Conservation (phyloP, 2,329 filamentous ascomycete genomes). For the Colletotrichum sp. region DNA sequence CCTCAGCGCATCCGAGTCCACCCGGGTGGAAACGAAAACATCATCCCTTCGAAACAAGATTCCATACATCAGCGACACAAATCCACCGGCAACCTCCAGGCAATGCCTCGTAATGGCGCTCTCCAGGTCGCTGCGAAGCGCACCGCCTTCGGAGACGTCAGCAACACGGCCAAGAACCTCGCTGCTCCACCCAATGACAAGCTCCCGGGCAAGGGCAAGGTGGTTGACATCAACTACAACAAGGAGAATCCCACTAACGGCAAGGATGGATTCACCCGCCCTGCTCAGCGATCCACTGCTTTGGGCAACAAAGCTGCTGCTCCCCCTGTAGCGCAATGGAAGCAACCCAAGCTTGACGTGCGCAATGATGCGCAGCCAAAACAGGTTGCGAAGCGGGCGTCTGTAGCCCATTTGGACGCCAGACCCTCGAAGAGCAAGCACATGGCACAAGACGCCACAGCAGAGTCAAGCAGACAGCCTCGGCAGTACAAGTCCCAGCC, state of each 20-base stretch:
- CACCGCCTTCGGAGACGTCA: slow-evolving; percentile 82
- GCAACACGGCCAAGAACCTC: slow-evolving; percentile 63
- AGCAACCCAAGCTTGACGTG: slow-evolving; percentile 8
- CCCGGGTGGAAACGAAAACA: slow-evolving; percentile 73
- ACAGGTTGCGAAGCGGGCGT: slow-evolving; percentile 10
- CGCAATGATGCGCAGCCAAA: slow-evolving; percentile 17
- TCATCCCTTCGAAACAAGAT: slow-evolving; percentile 58
- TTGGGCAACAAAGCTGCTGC: slow-evolving; percentile 14
- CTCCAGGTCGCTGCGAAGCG: slow-evolving; percentile 75
- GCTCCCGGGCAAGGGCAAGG: slow-evolving; percentile 39
- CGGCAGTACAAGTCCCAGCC: slow-evolving; percentile 62
- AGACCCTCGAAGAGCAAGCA: slow-evolving; percentile 15
- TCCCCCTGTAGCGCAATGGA: slow-evolving; percentile 6
- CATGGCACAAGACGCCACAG: not conserved
- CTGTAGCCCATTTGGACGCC: slow-evolving; percentile 8
- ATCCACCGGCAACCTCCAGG: slow-evolving; percentile 69
- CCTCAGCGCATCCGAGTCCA: slow-evolving; percentile 49
- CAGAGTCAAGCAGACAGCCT: slow-evolving; percentile 30
- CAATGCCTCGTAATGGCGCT: slow-evolving; percentile 54
- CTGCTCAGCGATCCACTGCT: slow-evolving; percentile 23
- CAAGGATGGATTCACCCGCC: slow-evolving; percentile 24
- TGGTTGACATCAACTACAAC: slow-evolving; percentile 33
- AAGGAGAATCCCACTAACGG: slow-evolving; percentile 29
- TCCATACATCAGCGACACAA: slow-evolving; percentile 82
- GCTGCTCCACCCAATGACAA: slow-evolving; percentile 23